These are phyloP conservation scores for Leccinum variabile DNA, from an alignment of 1,284 basidiomycete genomes.

Conservation along the genomic window DNA sequence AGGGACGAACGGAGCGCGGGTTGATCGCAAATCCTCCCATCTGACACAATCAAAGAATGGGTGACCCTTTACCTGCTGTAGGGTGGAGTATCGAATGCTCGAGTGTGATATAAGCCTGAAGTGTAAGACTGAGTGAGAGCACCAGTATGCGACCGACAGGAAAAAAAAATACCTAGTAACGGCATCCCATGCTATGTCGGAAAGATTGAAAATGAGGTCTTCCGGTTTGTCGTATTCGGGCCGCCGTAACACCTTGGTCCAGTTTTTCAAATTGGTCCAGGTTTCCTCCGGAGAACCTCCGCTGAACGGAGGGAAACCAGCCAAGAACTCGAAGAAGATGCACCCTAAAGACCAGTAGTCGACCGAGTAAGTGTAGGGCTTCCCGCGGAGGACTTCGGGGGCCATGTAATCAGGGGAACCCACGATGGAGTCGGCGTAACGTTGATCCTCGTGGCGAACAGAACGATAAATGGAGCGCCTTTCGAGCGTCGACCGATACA, in stretches of 20 bases:
- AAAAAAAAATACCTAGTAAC: conserved; percentile 73
- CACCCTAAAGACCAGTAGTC: conserved; percentile 99
- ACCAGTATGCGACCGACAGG: neutral
- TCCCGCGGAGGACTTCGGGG: conserved; percentile 91
- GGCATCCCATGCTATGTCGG: conserved; percentile 95
- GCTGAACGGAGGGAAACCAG: conserved; percentile 97
- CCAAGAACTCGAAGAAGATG: conserved; percentile 97
- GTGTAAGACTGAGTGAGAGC: conserved; percentile 7
- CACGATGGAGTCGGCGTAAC: conserved; percentile 97
- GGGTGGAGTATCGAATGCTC: conserved; percentile 74
- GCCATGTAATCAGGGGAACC: conserved; percentile 98
- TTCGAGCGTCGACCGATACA: conserved; percentile 93
- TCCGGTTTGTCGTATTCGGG: conserved; percentile 97
- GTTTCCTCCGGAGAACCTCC: conserved; percentile 96
- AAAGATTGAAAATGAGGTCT: conserved; percentile 96
- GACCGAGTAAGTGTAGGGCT: conserved; percentile 93
- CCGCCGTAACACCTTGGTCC: conserved; percentile 87
- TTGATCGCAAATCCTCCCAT: conserved; percentile 79
- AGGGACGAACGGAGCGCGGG: conserved; percentile 93
- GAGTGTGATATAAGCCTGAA: conserved; percentile 73
- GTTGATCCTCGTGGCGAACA: conserved; percentile 87
- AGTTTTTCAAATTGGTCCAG: conserved; percentile 99
- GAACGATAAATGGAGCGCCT: conserved; percentile 94
- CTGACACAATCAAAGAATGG: conserved; percentile 82
- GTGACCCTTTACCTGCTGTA: conserved; percentile 75